Percentiles rank a stretch among this genome's conserved stretches.
Conservation (phyloP, 352 stramenopile genomes). For the Phytopythium boreale region DNA sequence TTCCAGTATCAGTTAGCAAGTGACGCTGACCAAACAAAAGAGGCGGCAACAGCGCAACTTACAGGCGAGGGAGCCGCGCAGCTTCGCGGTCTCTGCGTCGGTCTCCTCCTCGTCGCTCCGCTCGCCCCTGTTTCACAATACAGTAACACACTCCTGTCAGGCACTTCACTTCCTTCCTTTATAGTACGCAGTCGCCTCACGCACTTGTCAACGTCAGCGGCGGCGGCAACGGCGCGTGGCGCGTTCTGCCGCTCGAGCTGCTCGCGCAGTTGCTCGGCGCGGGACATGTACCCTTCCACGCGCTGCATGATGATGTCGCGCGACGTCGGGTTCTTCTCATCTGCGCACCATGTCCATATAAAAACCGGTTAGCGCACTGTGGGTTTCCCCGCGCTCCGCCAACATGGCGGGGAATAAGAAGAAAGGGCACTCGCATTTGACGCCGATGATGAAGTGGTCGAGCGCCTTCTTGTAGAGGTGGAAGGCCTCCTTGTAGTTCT, state of each 20-base stretch:
- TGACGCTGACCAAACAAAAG: neutral
- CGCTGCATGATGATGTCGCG: slow-evolving; percentile 90
- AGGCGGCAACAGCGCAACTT: slow-evolving; percentile 17
- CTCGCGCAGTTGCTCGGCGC: slow-evolving; percentile 82
- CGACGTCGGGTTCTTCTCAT: slow-evolving; percentile 91
- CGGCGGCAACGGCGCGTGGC: slow-evolving; percentile 53
- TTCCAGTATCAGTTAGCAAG: neutral
- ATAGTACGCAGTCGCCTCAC: slow-evolving; percentile 1
- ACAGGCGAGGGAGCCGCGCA: slow-evolving; percentile 92
- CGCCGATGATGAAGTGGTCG: slow-evolving; percentile 88
- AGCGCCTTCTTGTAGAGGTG: slow-evolving; percentile 87
- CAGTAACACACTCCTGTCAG: neutral
- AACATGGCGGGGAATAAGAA: neutral
- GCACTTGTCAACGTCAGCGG: slow-evolving; percentile 76
- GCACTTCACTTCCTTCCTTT: neutral
- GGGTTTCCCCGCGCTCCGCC: neutral
- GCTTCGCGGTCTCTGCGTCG: slow-evolving; percentile 94
- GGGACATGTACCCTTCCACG: slow-evolving; percentile 89
- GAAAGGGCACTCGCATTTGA: slow-evolving; percentile 68
- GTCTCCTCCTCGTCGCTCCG: slow-evolving; percentile 89
- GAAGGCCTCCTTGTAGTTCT: slow-evolving; percentile 88
- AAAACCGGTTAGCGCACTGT: neutral
- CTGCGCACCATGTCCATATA: slow-evolving; percentile 17
- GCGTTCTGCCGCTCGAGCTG: slow-evolving; percentile 67
- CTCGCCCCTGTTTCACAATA: slow-evolving; percentile 40